Evolutionary conservation across 1,139 yeast genomes (phyloP).

Genomic region (Citeromyces siamensis): DNA sequence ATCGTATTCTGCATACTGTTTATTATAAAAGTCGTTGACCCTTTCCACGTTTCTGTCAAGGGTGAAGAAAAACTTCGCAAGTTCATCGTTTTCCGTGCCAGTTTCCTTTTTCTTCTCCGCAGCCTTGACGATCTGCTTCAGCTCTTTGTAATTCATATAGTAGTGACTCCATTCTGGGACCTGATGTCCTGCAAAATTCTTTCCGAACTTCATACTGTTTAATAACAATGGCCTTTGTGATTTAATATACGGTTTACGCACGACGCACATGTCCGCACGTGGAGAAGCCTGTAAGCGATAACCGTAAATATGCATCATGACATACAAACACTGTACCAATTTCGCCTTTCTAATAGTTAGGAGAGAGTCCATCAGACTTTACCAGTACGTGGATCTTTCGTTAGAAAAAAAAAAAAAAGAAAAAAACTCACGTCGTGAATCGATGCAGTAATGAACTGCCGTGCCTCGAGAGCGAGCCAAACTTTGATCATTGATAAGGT

Average conservation of each 20-base stretch:
- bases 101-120: slow-evolving; percentile 16
- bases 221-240: background rate
- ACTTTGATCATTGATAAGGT: slow-evolving; percentile 74
- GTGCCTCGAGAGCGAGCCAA: slow-evolving; percentile 82
- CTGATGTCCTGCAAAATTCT: slow-evolving; percentile 70
- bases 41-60: slow-evolving; percentile 74
- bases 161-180: slow-evolving; percentile 83
- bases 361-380: slow-evolving; percentile 47
- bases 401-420: slow-evolving; percentile 7
- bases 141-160: slow-evolving; percentile 76
- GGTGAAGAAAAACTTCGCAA: slow-evolving; percentile 64
- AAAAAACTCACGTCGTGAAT: slow-evolving; percentile 54
- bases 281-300: slow-evolving; percentile 3
- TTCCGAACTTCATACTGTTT: slow-evolving; percentile 67
- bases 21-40: slow-evolving; percentile 69
- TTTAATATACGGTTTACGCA: background rate
- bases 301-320: background rate
- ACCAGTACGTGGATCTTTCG: slow-evolving; percentile 33
- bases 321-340: background rate
- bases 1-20: slow-evolving; percentile 61
- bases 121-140: slow-evolving; percentile 68
- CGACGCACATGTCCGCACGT: slow-evolving; percentile 2
- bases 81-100: slow-evolving; percentile 24
- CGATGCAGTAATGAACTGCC: slow-evolving; percentile 78
- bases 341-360: slow-evolving; percentile 28